Percentiles rank a stretch among this genome's conserved stretches.
Evolutionary conservation across 2,329 filamentous ascomycete genomes (phyloP).

Genomic region (Paramyrothecium sp.): DNA sequence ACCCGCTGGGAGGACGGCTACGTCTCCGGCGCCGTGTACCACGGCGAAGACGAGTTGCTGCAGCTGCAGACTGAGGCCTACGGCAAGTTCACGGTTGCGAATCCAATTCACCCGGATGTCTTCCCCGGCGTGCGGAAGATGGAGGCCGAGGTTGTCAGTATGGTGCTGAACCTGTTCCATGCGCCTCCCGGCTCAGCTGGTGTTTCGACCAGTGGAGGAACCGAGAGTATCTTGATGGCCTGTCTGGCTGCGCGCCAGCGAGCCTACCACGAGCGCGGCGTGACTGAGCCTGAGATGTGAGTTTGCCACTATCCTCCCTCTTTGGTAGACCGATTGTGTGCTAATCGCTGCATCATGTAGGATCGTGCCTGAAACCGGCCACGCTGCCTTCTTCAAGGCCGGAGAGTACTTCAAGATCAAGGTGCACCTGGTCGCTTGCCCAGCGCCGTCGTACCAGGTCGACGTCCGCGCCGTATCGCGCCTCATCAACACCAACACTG

Average conservation of each 20-base stretch:
- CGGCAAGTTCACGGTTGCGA: slow-evolving; percentile 89
- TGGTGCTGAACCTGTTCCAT: slow-evolving; percentile 89
- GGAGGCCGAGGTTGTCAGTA: slow-evolving; percentile 96
- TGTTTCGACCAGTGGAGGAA: slow-evolving; percentile 88
- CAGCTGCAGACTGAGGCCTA: slow-evolving; percentile 90
- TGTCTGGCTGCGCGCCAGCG: slow-evolving; percentile 88
- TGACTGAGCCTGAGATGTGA: slow-evolving; percentile 94
- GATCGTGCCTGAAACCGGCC: slow-evolving; percentile 91
- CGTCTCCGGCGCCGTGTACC: slow-evolving; percentile 94
- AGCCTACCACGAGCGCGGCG: slow-evolving; percentile 77
- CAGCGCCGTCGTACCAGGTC: slow-evolving; percentile 82
- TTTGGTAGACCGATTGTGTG: neutral
- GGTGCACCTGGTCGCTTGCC: slow-evolving; percentile 82
- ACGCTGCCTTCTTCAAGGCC: slow-evolving; percentile 96
- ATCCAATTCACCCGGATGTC: slow-evolving; percentile 96
- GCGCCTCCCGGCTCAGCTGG: slow-evolving; percentile 82
- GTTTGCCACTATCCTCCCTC: slow-evolving; percentile 21
- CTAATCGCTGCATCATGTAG: slow-evolving; percentile 36
- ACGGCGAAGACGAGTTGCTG: slow-evolving; percentile 80
- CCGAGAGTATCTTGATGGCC: slow-evolving; percentile 96
- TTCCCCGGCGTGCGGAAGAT: slow-evolving; percentile 98
- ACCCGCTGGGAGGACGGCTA: slow-evolving; percentile 95
- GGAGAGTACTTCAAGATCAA: slow-evolving; percentile 97
- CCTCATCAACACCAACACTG: slow-evolving; percentile 89
- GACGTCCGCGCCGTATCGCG: slow-evolving; percentile 74